Conservation (phyloP, 192 early-diverging fungal genomes). For the Bifiguratus adelaidae region DNA sequence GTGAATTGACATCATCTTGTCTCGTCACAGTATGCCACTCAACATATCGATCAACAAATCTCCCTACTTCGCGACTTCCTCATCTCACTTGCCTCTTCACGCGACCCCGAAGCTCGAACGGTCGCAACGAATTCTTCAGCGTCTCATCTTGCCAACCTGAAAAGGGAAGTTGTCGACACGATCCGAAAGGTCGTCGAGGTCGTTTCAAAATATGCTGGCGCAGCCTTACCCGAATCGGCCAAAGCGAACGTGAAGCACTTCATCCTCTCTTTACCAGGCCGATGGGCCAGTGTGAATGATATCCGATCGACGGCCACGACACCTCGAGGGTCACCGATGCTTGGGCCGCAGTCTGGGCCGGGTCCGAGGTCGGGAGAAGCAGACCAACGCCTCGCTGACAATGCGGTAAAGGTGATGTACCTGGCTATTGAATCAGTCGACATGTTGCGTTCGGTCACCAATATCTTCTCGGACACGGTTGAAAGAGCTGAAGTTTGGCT, state of each 20-base stretch:
- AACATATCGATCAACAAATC: slow-evolving; percentile 62
- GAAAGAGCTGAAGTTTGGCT: slow-evolving; percentile 54
- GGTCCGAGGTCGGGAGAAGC: too few species aligned
- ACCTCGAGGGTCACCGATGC: slow-evolving; percentile 8
- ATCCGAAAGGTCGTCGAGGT: slow-evolving; percentile 81
- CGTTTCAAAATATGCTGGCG: slow-evolving; percentile 75
- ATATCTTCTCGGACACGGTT: slow-evolving; percentile 59
- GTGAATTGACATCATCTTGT: slow-evolving; percentile 1
- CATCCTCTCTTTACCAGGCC: slow-evolving; percentile 69
- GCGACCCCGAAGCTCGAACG: slow-evolving; percentile 10
- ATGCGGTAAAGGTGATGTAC: slow-evolving; percentile 32
- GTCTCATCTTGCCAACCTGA: slow-evolving; percentile 37
- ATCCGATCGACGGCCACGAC: slow-evolving; percentile 14
- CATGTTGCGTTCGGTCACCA: slow-evolving; percentile 52
- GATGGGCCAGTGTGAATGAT: slow-evolving; percentile 58
- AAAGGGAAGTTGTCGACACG: slow-evolving; percentile 76
- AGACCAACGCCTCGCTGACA: slow-evolving; percentile 9
- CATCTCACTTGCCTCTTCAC: slow-evolving; percentile 20
- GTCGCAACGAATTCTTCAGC: slow-evolving; percentile 21
- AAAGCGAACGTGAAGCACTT: slow-evolving; percentile 69
- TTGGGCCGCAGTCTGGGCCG: slow-evolving; percentile 1
- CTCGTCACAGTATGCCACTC: slow-evolving; percentile 55
- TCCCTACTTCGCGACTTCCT: slow-evolving; percentile 44
- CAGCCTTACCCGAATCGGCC: slow-evolving; percentile 74
- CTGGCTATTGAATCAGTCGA: slow-evolving; percentile 59